Conservation (phyloP, 2,329 filamentous ascomycete genomes). For the Arthrobotrys pseudoclavata region DNA sequence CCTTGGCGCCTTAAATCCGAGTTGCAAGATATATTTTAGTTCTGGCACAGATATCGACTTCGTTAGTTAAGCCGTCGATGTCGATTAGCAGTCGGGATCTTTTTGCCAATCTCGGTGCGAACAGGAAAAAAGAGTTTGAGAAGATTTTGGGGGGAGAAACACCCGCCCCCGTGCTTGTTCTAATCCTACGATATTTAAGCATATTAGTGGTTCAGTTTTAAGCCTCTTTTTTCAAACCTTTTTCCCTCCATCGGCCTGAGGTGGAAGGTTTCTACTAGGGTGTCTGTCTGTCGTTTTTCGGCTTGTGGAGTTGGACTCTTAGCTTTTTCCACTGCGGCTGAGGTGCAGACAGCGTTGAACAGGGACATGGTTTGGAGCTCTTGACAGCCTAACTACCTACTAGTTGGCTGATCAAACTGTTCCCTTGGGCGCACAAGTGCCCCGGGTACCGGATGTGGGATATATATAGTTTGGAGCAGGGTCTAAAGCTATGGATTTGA, state of each 20-base stretch:
- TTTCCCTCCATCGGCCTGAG: not conserved
- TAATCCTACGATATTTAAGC: constrained; percentile 31
- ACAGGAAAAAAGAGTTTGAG: not conserved
- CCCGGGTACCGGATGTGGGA: not conserved
- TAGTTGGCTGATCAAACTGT: not conserved
- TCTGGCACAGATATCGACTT: not conserved
- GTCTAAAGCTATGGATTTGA: constrained; percentile 5
- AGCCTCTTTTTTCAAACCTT: constrained; percentile 11
- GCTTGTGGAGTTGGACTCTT: not conserved
- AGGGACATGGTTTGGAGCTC: constrained; percentile 25
- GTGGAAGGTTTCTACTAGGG: constrained; percentile 17
- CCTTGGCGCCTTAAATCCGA: not conserved
- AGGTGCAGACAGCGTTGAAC: constrained; percentile 5
- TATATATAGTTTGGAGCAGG: constrained; percentile 4
- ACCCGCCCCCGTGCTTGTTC: constrained; percentile 13
- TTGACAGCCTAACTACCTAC: constrained; percentile 10
- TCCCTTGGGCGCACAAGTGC: not conserved
- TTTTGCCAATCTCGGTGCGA: constrained; percentile 14
- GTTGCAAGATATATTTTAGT: not conserved
- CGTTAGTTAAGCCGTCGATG: not conserved
- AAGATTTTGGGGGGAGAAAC: not conserved
- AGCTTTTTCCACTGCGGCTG: constrained; percentile 19
- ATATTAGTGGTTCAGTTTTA: constrained; percentile 8
- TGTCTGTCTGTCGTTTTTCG: not conserved
- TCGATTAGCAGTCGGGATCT: not conserved